phyloP scores from a whole-genome alignment of 306 rosid genomes.

The Malus asiatica region DNA sequence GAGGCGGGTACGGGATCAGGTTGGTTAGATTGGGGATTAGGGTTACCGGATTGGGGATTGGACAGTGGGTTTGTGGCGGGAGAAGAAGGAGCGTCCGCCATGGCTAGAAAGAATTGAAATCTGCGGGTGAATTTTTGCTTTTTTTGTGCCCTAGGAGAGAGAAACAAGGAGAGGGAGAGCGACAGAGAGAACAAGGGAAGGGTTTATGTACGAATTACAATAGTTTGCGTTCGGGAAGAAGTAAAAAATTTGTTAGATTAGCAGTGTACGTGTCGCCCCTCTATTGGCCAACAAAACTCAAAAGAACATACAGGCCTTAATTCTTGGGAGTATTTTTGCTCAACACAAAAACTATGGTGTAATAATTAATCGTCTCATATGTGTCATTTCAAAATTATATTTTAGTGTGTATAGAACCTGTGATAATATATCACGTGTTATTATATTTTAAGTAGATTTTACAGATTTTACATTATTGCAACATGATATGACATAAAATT shows the following conservation, averaged over 20 bases:
- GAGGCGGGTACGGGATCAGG: constrained; percentile 39
- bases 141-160: constrained; percentile 7
- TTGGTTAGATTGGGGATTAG: constrained; percentile 30
- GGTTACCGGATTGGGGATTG: constrained; percentile 33
- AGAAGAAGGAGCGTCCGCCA: constrained; percentile 74
- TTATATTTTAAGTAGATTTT: too few relatives aligned
- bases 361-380: too few relatives aligned
- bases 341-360: too few relatives aligned
- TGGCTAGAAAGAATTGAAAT: constrained; percentile 12
- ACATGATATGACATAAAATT: too few relatives aligned
- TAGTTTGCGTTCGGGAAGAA: neutral
- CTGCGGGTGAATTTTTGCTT: neutral
- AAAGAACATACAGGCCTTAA: neutral
- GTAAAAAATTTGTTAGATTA: neutral
- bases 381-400: too few relatives aligned
- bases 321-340: too few relatives aligned
- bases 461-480: too few relatives aligned
- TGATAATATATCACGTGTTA: too few relatives aligned
- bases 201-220: neutral
- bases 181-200: neutral
- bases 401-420: too few relatives aligned
- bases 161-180: neutral
- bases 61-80: constrained; percentile 44
- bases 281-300: neutral
- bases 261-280: neutral